phyloP scores from a whole-genome alignment of 805 yeast genomes.

The Peterozyma xylosa region DNA sequence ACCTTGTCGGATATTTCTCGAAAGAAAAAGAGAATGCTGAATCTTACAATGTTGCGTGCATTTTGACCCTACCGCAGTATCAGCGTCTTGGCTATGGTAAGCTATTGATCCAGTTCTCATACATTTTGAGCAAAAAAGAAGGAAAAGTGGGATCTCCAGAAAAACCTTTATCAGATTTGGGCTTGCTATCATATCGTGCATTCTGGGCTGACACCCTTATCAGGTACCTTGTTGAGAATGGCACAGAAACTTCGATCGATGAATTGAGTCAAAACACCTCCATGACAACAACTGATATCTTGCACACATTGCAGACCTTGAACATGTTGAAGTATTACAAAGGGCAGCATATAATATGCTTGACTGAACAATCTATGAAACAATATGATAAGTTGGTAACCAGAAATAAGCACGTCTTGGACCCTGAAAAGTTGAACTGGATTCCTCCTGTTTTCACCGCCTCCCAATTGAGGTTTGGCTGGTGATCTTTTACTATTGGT shows the following conservation, averaged over 20 bases:
- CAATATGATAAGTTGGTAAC: constrained; percentile 61
- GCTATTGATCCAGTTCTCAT: constrained; percentile 85
- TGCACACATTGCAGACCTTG: constrained; percentile 87
- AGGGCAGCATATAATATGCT: constrained; percentile 86
- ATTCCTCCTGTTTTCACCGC: constrained; percentile 95
- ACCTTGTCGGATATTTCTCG: constrained; percentile 92
- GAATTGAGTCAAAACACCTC: constrained; percentile 81
- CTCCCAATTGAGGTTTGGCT: constrained; percentile 90
- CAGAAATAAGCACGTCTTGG: constrained; percentile 68
- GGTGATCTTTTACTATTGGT: constrained; percentile 39
- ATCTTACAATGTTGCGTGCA: constrained; percentile 94
- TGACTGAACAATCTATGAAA: constrained; percentile 76
- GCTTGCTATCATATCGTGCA: constrained; percentile 87
- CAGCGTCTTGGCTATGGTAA: constrained; percentile 95
- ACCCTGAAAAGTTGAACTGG: constrained; percentile 73
- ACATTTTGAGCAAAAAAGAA: constrained; percentile 82
- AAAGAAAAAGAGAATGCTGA: constrained; percentile 97
- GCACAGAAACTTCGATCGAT: constrained; percentile 63
- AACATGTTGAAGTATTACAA: constrained; percentile 87
- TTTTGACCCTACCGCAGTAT: constrained; percentile 90
- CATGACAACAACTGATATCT: constrained; percentile 93
- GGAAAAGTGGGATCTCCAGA: constrained; percentile 94
- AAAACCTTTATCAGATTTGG: constrained; percentile 93
- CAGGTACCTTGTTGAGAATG: constrained; percentile 58
- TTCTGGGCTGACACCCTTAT: constrained; percentile 93